A percentile compares a stretch with the other conserved stretches of the same genome.
Conservation (phyloP, 2,329 filamentous ascomycete genomes). For the Dichotomopilus funicola region DNA sequence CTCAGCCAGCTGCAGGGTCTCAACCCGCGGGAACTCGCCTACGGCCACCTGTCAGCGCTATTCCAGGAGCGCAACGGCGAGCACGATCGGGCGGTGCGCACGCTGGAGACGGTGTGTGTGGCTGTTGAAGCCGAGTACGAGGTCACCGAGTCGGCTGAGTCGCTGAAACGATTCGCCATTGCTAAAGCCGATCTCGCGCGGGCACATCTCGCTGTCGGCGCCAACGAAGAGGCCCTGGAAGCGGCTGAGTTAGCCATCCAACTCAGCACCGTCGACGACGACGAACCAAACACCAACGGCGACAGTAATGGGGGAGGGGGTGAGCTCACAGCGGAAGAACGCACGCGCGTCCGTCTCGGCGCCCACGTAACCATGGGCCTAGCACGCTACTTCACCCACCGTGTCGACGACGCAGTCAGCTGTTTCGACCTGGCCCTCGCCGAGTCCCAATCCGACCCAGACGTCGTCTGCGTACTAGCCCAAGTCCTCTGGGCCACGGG, state of each 20-base stretch:
- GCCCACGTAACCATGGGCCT: conserved; percentile 81
- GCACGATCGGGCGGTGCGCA: conserved; percentile 54
- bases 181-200: conserved; percentile 83
- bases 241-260: conserved; percentile 75
- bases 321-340: conserved; percentile 57
- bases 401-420: conserved; percentile 62
- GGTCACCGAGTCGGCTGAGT: conserved; percentile 65
- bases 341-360: conserved; percentile 68
- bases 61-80: conserved; percentile 77
- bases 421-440: conserved; percentile 76
- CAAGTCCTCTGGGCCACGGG: conserved; percentile 93
- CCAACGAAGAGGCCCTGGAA: conserved; percentile 64
- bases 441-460: conserved; percentile 69
- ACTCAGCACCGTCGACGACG: conserved; percentile 67
- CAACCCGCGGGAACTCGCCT: conserved; percentile 61
- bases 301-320: conserved; percentile 20
- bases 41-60: conserved; percentile 70
- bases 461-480: conserved; percentile 79
- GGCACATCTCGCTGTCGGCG: conserved; percentile 64
- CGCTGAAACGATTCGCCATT: conserved; percentile 70
- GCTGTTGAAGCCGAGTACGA: conserved; percentile 77
- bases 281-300: conserved; percentile 50
- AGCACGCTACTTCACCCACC: conserved; percentile 66
- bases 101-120: conserved; percentile 44
- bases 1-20: conserved; percentile 74